Conservation (phyloP, 2,329 filamentous ascomycete species). For the Aspergillus ochraceoroseus region DNA sequence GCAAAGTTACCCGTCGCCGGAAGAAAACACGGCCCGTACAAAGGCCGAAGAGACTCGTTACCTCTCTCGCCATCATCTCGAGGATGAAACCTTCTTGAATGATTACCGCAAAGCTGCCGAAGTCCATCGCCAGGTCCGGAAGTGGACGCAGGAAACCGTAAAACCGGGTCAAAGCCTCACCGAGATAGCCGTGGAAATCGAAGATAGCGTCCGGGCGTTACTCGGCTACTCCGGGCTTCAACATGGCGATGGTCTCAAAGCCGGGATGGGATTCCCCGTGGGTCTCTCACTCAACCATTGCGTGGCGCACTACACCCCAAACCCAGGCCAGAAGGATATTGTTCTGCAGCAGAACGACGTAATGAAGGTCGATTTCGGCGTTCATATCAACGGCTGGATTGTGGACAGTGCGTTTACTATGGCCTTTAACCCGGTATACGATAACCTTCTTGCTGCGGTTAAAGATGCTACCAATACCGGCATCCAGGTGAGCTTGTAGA, state of each 20-base stretch:
- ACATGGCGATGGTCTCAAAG: constrained; percentile 48
- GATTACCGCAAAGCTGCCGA: constrained; percentile 56
- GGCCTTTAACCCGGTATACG: constrained; percentile 68
- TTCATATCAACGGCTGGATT: constrained; percentile 74
- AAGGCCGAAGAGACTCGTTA: constrained; percentile 48
- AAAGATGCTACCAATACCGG: constrained; percentile 47
- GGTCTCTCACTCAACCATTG: constrained; percentile 52
- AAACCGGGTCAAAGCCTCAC: constrained; percentile 50
- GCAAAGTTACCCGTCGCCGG: constrained; percentile 37
- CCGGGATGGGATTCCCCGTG: constrained; percentile 54
- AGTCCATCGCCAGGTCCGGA: constrained; percentile 53
- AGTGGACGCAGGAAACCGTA: constrained; percentile 46
- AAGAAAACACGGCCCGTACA: constrained; percentile 45
- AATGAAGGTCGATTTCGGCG: constrained; percentile 77
- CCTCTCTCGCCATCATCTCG: constrained; percentile 36
- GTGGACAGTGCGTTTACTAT: constrained; percentile 78
- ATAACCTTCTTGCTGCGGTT: constrained; percentile 68
- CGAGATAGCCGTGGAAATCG: constrained; percentile 51
- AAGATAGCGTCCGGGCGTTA: constrained; percentile 51
- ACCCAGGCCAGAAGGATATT: constrained; percentile 61
- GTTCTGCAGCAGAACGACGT: constrained; percentile 68
- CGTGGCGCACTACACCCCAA: constrained; percentile 55
- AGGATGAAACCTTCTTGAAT: constrained; percentile 48
- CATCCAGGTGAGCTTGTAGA: constrained; percentile 36
- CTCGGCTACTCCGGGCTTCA: constrained; percentile 50